Percentiles rank a stretch among this genome's conserved stretches.
phyloP scores from a whole-genome alignment of 208 protist species.

The Crithidia thermophila region DNA sequence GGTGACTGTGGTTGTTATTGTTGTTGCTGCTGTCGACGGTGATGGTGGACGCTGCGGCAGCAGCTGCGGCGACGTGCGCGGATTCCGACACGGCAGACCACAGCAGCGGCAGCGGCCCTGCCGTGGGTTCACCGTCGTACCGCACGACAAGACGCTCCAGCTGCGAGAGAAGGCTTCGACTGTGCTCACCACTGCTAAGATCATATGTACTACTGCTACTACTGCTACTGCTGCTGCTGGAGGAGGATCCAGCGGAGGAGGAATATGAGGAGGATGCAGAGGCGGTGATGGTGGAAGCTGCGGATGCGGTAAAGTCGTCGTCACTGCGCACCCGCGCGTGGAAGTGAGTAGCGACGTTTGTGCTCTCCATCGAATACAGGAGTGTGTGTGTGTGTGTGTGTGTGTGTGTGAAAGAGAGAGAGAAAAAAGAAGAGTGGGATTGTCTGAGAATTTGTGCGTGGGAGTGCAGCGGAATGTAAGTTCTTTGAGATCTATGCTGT shows the following conservation, averaged over 20 bases:
- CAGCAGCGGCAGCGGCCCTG: constrained; percentile 17
- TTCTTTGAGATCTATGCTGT: too few species aligned
- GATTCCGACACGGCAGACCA: constrained; percentile 22
- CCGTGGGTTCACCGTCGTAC: background rate
- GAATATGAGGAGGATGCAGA: too few species aligned
- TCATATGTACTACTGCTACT: too few species aligned
- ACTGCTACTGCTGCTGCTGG: background rate
- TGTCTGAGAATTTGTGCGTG: background rate
- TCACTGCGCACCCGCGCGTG: too few species aligned
- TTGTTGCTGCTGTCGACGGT: background rate
- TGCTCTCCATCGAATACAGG: too few species aligned
- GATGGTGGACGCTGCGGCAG: background rate
- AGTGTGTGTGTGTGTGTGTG: background rate
- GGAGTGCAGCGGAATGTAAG: too few species aligned
- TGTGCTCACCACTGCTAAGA: too few species aligned
- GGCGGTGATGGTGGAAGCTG: too few species aligned
- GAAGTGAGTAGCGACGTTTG: too few species aligned
- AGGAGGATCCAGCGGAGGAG: too few species aligned
- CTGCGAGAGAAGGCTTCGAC: constrained; percentile 8
- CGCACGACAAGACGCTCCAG: constrained; percentile 4
- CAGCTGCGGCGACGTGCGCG: background rate
- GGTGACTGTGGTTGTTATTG: background rate
- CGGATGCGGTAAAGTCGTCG: too few species aligned
- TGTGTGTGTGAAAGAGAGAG: background rate
- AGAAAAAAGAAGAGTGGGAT: background rate